phyloP scores from a whole-genome alignment of 2,329 filamentous ascomycete genomes.

The Pseudocercospora musae region DNA sequence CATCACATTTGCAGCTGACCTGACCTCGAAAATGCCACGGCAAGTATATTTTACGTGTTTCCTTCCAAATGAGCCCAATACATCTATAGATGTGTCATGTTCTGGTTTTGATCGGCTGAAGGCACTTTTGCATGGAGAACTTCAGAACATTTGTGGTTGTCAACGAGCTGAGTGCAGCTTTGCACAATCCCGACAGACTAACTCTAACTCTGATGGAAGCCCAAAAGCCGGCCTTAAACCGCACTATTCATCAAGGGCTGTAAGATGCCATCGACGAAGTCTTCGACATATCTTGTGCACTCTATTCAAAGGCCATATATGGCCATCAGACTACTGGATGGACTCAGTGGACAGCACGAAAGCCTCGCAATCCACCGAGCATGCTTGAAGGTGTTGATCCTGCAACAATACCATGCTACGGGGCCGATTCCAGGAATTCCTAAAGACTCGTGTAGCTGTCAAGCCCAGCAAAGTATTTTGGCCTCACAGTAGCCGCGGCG shows the following conservation, averaged over 20 bases:
- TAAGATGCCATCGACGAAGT: background rate
- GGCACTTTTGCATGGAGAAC: background rate
- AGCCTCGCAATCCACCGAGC: background rate
- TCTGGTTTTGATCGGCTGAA: background rate
- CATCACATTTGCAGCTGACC: background rate
- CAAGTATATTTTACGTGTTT: conserved; percentile 10
- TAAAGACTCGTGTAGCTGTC: too few species aligned
- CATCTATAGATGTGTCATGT: background rate
- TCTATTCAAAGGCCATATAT: background rate
- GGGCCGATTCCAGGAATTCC: too few species aligned
- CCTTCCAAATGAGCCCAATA: conserved; percentile 9
- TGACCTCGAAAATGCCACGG: background rate
- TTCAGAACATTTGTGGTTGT: background rate
- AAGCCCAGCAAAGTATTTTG: too few species aligned
- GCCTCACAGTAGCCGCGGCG: too few species aligned
- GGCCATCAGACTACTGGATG: background rate
- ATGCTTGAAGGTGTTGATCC: too few species aligned
- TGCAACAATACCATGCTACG: too few species aligned
- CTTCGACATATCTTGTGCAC: background rate
- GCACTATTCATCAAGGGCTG: background rate
- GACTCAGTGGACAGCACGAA: background rate
- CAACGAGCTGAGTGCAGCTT: background rate
- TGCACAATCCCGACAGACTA: background rate
- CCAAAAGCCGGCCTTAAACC: background rate
- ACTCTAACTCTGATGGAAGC: too few species aligned